Evolutionary conservation across 164 flowering plant species (phyloP).

Genomic region (Vitis riparia): DNA sequence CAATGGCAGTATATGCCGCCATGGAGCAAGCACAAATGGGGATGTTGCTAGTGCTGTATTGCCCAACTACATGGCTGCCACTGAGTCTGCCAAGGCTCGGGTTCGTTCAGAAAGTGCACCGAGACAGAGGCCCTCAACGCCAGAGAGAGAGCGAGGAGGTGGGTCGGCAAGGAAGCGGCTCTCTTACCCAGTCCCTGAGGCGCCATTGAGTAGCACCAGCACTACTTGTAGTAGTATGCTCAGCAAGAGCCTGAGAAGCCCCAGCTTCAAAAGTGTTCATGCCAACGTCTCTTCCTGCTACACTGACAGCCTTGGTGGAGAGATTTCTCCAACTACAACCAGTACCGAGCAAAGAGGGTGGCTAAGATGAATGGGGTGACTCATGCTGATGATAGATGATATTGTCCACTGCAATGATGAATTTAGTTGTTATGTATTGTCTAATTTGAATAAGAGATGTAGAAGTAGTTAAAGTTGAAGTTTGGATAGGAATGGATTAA

Average conservation of each 20-base stretch:
- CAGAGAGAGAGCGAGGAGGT: slow-evolving; percentile 27
- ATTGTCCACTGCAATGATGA: neutral
- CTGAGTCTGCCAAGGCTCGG: slow-evolving; percentile 51
- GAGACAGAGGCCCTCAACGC: slow-evolving; percentile 39
- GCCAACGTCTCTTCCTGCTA: slow-evolving; percentile 15
- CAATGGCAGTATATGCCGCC: neutral
- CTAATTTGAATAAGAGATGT: neutral
- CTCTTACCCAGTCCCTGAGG: slow-evolving; percentile 29
- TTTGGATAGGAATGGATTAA: neutral
- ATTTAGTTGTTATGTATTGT: slow-evolving; percentile 1
- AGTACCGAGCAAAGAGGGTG: slow-evolving; percentile 14
- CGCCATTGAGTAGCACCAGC: neutral
- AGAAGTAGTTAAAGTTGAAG: neutral
- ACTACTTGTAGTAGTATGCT: slow-evolving; percentile 2
- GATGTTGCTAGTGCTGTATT: neutral
- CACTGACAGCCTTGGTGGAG: slow-evolving; percentile 20
- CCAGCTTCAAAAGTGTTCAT: slow-evolving; percentile 21
- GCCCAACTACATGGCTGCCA: slow-evolving; percentile 59
- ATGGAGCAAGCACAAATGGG: neutral
- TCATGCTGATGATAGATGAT: neutral
- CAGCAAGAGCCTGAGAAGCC: slow-evolving; percentile 28
- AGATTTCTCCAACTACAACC: slow-evolving; percentile 24
- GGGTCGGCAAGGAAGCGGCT: slow-evolving; percentile 43
- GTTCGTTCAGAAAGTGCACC: slow-evolving; percentile 44
- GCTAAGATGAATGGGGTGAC: slow-evolving; percentile 7